phyloP scores from a whole-genome alignment of 169 alveolate species.

The Eimeria sp. region DNA sequence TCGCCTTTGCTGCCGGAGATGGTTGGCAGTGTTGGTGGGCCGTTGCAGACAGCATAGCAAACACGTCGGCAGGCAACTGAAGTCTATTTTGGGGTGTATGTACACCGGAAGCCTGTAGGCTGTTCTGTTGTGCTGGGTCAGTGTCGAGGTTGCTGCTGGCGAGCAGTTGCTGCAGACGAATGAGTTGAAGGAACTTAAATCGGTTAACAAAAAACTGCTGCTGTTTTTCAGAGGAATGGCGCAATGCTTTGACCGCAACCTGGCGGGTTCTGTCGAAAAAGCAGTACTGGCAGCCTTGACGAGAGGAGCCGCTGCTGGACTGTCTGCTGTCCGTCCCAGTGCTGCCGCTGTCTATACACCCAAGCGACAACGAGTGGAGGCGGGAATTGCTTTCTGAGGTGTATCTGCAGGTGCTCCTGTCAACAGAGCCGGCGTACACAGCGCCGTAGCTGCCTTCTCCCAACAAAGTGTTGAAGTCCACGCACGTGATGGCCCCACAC shows the following conservation, averaged over 20 bases:
- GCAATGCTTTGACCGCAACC: neutral
- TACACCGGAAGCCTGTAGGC: too few species aligned
- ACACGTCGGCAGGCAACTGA: too few species aligned
- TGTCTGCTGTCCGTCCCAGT: slow-evolving; percentile 9
- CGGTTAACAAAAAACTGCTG: slow-evolving; percentile 17
- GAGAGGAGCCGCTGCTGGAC: neutral
- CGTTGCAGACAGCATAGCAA: too few species aligned
- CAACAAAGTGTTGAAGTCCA: neutral
- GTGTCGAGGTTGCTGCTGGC: too few species aligned
- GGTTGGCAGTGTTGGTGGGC: too few species aligned
- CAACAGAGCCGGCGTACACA: slow-evolving; percentile 26
- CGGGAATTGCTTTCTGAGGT: neutral
- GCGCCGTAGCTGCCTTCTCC: slow-evolving; percentile 46
- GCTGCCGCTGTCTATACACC: slow-evolving; percentile 22
- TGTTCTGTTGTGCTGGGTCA: too few species aligned
- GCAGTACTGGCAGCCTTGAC: slow-evolving; percentile 26
- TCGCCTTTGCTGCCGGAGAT: too few species aligned
- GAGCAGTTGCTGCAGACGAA: slow-evolving; percentile 26
- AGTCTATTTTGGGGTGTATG: too few species aligned
- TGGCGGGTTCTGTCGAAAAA: slow-evolving; percentile 1
- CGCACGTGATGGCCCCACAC: neutral
- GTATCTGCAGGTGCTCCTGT: slow-evolving; percentile 20
- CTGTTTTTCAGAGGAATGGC: slow-evolving; percentile 7
- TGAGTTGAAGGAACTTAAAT: slow-evolving; percentile 18
- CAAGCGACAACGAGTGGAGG: too few species aligned